Evolutionary conservation across 139 green algal genomes (phyloP).

Genomic region (Zygnema cylindricum): DNA sequence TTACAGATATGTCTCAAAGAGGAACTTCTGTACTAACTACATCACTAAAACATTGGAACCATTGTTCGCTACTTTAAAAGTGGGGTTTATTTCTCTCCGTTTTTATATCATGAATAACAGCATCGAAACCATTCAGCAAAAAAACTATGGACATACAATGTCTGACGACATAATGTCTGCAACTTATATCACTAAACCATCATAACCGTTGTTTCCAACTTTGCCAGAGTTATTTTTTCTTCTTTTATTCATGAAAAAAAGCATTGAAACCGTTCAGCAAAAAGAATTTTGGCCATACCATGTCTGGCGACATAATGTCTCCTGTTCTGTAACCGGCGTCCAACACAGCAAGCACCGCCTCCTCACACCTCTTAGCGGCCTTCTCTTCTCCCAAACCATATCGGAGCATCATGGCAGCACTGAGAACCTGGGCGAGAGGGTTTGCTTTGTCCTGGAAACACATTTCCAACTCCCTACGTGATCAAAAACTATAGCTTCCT

Average conservation of each 20-base stretch:
- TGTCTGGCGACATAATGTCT: constrained; percentile 87
- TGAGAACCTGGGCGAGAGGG: constrained; percentile 78
- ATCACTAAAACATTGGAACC: too few relatives aligned
- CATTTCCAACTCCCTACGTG: too few relatives aligned
- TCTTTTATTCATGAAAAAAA: not conserved
- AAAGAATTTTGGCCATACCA: constrained; percentile 22
- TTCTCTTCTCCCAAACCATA: constrained; percentile 90
- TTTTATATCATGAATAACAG: too few relatives aligned
- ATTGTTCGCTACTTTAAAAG: too few relatives aligned
- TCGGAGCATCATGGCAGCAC: constrained; percentile 97
- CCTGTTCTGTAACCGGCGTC: constrained; percentile 87
- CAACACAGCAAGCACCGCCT: constrained; percentile 81
- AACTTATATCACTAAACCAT: not conserved
- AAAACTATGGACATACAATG: not conserved
- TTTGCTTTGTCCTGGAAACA: constrained; percentile 68
- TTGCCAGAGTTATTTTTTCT: not conserved
- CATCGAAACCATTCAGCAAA: too few relatives aligned
- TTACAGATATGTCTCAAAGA: too few relatives aligned
- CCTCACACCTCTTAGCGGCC: constrained; percentile 83
- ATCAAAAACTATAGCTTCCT: too few relatives aligned
- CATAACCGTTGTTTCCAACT: not conserved
- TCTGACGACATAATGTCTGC: not conserved
- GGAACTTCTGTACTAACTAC: too few relatives aligned
- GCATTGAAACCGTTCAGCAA: not conserved
- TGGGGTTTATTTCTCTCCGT: too few relatives aligned